Conservation (phyloP, 2,329 filamentous ascomycete genomes). For the Lachnellula subtilissima region DNA sequence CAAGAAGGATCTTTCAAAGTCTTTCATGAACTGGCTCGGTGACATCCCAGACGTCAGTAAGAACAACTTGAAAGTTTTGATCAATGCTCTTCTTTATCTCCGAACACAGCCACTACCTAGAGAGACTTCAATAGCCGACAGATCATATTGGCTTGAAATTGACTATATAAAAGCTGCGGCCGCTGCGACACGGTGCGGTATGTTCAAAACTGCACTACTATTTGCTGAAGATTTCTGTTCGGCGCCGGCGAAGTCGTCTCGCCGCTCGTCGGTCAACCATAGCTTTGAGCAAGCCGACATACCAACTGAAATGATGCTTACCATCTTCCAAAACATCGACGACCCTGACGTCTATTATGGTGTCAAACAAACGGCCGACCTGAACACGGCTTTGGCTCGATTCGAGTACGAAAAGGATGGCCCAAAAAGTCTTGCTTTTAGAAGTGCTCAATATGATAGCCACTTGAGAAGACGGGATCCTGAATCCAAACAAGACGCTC, state of each 20-base stretch:
- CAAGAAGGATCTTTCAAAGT: constrained; percentile 60
- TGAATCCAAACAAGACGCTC: constrained; percentile 53
- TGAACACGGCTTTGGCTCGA: constrained; percentile 72
- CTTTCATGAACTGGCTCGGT: constrained; percentile 60
- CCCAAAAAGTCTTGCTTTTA: constrained; percentile 80
- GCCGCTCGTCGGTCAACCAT: constrained; percentile 60
- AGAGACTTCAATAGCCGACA: constrained; percentile 74
- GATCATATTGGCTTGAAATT: constrained; percentile 79
- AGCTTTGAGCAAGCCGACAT: constrained; percentile 35
- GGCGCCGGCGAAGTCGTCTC: constrained; percentile 51
- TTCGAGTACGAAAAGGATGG: constrained; percentile 89
- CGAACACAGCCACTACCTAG: constrained; percentile 70
- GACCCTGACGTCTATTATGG: constrained; percentile 97
- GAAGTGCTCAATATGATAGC: constrained; percentile 86
- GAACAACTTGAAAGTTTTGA: constrained; percentile 65
- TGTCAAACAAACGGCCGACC: constrained; percentile 69
- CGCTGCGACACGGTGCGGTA: constrained; percentile 71
- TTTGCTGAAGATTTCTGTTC: constrained; percentile 71
- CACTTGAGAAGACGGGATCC: constrained; percentile 62
- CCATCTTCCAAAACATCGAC: constrained; percentile 87
- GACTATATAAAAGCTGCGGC: constrained; percentile 66
- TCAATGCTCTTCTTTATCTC: constrained; percentile 83
- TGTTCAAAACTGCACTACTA: constrained; percentile 82
- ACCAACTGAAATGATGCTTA: constrained; percentile 65
- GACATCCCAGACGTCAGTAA: constrained; percentile 41